phyloP scores from a whole-genome alignment of 2,329 filamentous ascomycete species.

The Colletotrichum sp. region DNA sequence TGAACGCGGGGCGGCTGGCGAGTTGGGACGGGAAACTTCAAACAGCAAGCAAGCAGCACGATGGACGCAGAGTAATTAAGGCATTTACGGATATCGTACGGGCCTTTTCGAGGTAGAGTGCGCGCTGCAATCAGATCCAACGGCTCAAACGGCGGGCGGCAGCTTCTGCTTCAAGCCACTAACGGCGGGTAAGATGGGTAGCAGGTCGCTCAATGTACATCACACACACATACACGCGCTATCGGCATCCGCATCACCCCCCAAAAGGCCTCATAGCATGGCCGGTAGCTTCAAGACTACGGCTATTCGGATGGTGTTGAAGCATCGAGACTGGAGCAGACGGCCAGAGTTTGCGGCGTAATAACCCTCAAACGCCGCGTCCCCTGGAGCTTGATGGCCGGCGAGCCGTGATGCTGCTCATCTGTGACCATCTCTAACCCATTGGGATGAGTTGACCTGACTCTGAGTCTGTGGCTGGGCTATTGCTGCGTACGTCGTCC shows the following conservation, averaged over 20 bases:
- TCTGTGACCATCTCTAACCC: background rate
- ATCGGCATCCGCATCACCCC: background rate
- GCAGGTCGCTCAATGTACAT: conserved; percentile 4
- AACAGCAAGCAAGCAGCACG: background rate
- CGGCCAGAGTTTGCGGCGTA: background rate
- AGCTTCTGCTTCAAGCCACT: background rate
- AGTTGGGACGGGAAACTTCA: background rate
- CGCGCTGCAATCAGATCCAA: background rate
- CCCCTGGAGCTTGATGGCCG: background rate
- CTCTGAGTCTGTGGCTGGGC: background rate
- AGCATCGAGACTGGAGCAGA: background rate
- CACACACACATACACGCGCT: background rate
- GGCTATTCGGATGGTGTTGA: background rate
- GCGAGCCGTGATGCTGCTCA: background rate
- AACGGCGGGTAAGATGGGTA: background rate
- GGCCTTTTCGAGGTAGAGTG: background rate
- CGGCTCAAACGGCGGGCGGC: background rate
- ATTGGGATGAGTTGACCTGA: background rate
- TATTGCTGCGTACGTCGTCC: background rate
- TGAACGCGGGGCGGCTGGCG: background rate
- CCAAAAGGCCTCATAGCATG: background rate
- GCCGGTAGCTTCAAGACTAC: background rate
- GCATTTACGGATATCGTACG: background rate
- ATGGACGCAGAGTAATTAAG: background rate
- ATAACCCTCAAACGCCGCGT: background rate